Evolutionary conservation across 78 protist genomes (phyloP), one percentile per base, ranked within the genome.

Genomic region (Abeoforma whisleri): DNA sequence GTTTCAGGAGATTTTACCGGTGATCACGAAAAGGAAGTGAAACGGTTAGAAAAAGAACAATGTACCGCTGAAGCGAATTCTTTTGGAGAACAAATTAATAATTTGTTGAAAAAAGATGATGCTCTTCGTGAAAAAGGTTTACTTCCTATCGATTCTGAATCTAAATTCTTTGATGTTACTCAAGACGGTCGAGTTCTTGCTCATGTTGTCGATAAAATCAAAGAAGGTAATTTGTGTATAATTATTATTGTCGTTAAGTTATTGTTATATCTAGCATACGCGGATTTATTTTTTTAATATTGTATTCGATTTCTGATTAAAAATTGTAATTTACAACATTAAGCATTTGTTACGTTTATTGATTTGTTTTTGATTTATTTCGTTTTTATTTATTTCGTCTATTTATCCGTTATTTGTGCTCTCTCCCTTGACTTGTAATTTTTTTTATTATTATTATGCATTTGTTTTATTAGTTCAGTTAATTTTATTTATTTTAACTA

Each of bases 41-140:
- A 48, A 48, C 5, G 62, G 12, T 48, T 48, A 48, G 62, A 48
- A 48, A 5, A 48, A 48, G 62, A 48, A 48, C 62, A 48, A 48
- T 19, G 5, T 48, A 12, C 12, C 12, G 85, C 85, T 22, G 85
- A 83, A 8, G 86, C 81, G 30, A 12, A 73, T 30, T 76, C 90
- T 40, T 87, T 57, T 35, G n/a, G 28, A 31, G 90, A 87, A 35
- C 81, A 86, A 72, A 86, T 86, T 76, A 86, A 86, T 81, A 74
- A 76, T 71, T 32, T 68, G 39, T 85, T 87, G 2, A 1, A 8
- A 32, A 30, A 32, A 57, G 91, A 90, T 68, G 69, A 33, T 31
- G 83, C 62, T 16, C 84, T 90, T 34, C 31, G 5, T 28, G n/a
- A 39, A 34, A 34, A 39, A 28, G 57, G 62, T n/a, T 2, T 8